Base-by-base conservation (phyloP, 176 grass and related monocot species). In the Ananas comosus region DNA sequence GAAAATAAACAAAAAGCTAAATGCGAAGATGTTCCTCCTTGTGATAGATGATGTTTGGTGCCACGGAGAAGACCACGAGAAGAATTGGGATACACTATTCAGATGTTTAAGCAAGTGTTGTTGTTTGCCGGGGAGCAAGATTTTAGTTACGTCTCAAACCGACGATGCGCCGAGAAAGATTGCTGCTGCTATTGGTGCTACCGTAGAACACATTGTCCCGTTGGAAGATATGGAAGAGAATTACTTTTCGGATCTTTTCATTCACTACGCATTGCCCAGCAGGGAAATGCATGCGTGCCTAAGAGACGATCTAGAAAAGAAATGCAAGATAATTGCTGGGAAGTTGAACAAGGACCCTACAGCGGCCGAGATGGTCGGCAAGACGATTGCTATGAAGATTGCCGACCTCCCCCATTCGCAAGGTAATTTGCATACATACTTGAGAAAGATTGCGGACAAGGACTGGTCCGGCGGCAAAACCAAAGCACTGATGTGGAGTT, bases 21-120 rank as follows among this genome's bases (percentile, higher is more conserved):
- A 29, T 3, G 14, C 10, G 0, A 71, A 70, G 9, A 86, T 48
- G 11, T 29, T 48, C 50, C 48, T 86, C 0, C 61, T 68, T 0
- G 77, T 84, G 21, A 21, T 86, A 9, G 84, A 86, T 71, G 71
- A 82, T 71, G 28, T 87, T 1, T 87, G 84, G 75, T 22, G 67
- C 0, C 10, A 33, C 16, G 19, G 3, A 3, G 29, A 68, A 10
- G 10, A 68, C 13, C n/a, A 12, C 18, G 9, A 14, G 10, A 29
- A 63, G 7, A 51, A 79, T 63, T 61, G 48, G 54, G 27, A 24
- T 4, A 22, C 23, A 25, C 67, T 63, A 13, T n/a, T n/a, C n/a
- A 51, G 49, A 25, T 51, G 17, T 10, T 27, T 51, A 9, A 12
- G 50, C 10, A 42, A 13, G 28, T 87, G 5, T 9, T 13, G 2